phyloP scores from a whole-genome alignment of 2,329 filamentous ascomycete species.

The Xylogone sp. region DNA sequence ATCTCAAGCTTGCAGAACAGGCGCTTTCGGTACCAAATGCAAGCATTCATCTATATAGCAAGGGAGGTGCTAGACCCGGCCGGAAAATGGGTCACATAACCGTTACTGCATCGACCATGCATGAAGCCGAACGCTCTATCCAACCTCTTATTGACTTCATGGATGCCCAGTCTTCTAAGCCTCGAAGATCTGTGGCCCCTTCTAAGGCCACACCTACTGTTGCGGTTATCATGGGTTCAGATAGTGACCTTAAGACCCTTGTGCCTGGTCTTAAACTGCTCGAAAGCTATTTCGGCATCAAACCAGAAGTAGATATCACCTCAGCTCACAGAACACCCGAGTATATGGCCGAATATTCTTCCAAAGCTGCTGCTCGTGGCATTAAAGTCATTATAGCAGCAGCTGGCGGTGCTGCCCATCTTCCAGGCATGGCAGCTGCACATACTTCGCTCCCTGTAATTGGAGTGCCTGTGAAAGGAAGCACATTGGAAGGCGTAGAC shows the following conservation, averaged over 20 bases:
- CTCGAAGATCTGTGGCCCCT: not conserved
- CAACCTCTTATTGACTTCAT: constrained; percentile 66
- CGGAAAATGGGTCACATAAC: constrained; percentile 97
- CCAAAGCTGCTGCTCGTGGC: constrained; percentile 17
- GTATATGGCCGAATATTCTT: constrained; percentile 64
- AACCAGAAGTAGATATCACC: constrained; percentile 70
- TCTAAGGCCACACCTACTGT: constrained; percentile 49
- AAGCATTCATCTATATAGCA: constrained; percentile 85
- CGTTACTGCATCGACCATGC: constrained; percentile 64
- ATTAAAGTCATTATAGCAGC: constrained; percentile 44
- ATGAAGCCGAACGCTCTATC: constrained; percentile 63
- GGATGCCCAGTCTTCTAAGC: constrained; percentile 33
- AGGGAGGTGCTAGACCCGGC: constrained; percentile 71
- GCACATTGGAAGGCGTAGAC: constrained; percentile 67
- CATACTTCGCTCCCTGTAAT: constrained; percentile 72
- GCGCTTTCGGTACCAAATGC: constrained; percentile 56
- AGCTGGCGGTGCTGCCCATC: constrained; percentile 68
- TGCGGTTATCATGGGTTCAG: constrained; percentile 80
- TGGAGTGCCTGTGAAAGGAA: constrained; percentile 73
- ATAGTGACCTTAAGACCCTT: constrained; percentile 66
- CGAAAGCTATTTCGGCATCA: constrained; percentile 57
- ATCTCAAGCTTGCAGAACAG: constrained; percentile 48
- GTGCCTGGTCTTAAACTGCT: constrained; percentile 55
- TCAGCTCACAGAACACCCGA: constrained; percentile 74
- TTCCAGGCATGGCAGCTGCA: constrained; percentile 72